Conservation (phyloP, 2,329 filamentous ascomycete genomes). For the Calonectria leucothoes region DNA sequence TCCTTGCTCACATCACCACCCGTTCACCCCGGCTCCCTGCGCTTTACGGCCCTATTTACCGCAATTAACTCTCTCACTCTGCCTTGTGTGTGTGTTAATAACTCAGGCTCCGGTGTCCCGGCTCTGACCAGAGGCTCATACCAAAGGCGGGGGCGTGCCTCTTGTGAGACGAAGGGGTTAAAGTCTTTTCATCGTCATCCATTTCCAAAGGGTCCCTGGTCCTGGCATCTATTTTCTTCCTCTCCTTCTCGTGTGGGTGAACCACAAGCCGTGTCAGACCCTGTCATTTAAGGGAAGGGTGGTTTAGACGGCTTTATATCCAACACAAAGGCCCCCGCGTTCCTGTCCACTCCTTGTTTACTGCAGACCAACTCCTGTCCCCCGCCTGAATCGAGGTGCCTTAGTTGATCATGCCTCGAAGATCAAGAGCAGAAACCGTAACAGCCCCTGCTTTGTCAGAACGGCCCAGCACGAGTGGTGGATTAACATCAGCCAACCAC, state of each 20-base stretch:
- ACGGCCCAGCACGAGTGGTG: slow-evolving; percentile 39
- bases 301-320: slow-evolving; percentile 38
- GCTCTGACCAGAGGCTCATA: slow-evolving; percentile 34
- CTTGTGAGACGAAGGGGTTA: slow-evolving; percentile 38
- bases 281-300: slow-evolving; percentile 36
- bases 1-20: slow-evolving; percentile 33
- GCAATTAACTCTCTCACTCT: slow-evolving; percentile 33
- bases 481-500: slow-evolving; percentile 29
- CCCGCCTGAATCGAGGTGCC: slow-evolving; percentile 26
- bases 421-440: slow-evolving; percentile 40
- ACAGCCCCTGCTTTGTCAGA: slow-evolving; percentile 32
- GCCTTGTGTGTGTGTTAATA: slow-evolving; percentile 28
- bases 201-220: slow-evolving; percentile 34
- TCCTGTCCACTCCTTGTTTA: slow-evolving; percentile 32
- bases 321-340: slow-evolving; percentile 33
- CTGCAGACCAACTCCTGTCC: slow-evolving; percentile 32
- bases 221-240: slow-evolving; percentile 28
- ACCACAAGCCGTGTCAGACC: slow-evolving; percentile 44
- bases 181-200: slow-evolving; percentile 31
- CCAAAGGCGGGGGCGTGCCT: slow-evolving; percentile 39
- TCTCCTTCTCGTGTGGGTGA: slow-evolving; percentile 32
- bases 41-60: slow-evolving; percentile 38
- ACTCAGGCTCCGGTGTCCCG: slow-evolving; percentile 21
- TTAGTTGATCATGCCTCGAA: slow-evolving; percentile 36
- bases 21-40: slow-evolving; percentile 35